Percentiles rank a stretch among this genome's conserved stretches.
phyloP scores from a whole-genome alignment of 306 rosid species.

The Vachellia pachyceras region DNA sequence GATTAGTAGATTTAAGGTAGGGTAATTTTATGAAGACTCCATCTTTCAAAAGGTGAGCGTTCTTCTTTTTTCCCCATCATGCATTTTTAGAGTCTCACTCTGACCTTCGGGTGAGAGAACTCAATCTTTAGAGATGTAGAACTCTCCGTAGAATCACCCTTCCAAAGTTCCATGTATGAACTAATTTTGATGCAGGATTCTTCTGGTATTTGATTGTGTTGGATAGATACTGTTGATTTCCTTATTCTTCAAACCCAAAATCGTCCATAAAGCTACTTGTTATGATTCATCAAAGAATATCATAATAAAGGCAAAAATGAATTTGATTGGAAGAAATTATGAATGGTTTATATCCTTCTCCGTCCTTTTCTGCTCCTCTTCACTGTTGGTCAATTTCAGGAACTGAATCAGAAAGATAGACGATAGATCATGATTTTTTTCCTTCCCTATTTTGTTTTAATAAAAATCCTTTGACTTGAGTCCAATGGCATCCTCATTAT shows the following conservation, averaged over 20 bases:
- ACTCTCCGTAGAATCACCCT: background rate
- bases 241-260: background rate
- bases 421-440: conserved; percentile 4
- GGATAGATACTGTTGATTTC: conserved; percentile 28
- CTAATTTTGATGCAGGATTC: conserved; percentile 26
- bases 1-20: conserved; percentile 8
- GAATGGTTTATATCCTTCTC: conserved; percentile 12
- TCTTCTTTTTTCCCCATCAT: too few relatives aligned
- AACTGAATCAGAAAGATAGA: conserved; percentile 1
- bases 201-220: conserved; percentile 32
- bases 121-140: background rate
- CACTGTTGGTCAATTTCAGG: conserved; percentile 19
- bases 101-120: conserved; percentile 6
- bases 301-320: conserved; percentile 15
- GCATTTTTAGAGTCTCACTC: background rate
- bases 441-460: background rate
- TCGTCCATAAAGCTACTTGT: background rate
- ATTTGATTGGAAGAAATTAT: conserved; percentile 16
- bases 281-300: conserved; percentile 18
- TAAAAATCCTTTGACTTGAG: background rate
- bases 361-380: background rate
- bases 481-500: conserved; percentile 19
- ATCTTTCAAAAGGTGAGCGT: conserved; percentile 4
- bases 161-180: background rate
- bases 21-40: background rate